Conservation (phyloP, 192 early-diverging fungal species). For the Entophlyctis helioformis region DNA sequence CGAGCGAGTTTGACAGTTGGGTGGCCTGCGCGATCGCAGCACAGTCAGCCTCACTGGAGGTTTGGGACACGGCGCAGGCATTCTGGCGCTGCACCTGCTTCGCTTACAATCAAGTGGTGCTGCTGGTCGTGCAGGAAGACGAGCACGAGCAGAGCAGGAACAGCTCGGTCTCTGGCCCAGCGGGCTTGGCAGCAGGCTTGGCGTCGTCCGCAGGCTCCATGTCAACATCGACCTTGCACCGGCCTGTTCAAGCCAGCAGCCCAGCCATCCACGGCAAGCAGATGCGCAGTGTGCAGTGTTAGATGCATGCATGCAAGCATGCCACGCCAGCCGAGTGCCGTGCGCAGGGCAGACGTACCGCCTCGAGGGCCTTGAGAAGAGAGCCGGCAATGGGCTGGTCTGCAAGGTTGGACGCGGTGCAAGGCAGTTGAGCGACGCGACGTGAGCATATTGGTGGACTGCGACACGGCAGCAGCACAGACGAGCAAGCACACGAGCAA, state of each 20-base stretch:
- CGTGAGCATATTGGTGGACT: not conserved
- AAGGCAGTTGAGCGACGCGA: not conserved
- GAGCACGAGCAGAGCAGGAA: constrained; percentile 68
- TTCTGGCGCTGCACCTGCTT: not conserved
- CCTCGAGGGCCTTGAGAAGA: constrained; percentile 5
- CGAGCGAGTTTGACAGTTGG: constrained; percentile 50
- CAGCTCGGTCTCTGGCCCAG: constrained; percentile 70
- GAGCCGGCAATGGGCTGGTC: not conserved
- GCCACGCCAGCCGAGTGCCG: not conserved
- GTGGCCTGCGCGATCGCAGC: constrained; percentile 40
- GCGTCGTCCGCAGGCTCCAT: not conserved
- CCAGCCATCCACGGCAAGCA: not conserved
- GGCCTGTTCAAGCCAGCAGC: constrained; percentile 21
- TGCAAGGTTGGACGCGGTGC: not conserved
- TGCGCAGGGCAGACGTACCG: not conserved
- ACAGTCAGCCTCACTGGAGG: not conserved
- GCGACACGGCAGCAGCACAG: not conserved
- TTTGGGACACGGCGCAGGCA: not conserved
- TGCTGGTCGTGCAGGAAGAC: constrained; percentile 74
- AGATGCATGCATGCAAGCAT: not conserved
- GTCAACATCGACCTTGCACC: constrained; percentile 35
- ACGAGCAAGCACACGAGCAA: constrained; percentile 1
- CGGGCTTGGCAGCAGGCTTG: constrained; percentile 19
- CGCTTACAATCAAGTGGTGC: constrained; percentile 46
- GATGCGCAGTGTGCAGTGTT: not conserved